Base-by-base conservation (phyloP, 306 rosid genomes). In the Boehmeria nivea region DNA sequence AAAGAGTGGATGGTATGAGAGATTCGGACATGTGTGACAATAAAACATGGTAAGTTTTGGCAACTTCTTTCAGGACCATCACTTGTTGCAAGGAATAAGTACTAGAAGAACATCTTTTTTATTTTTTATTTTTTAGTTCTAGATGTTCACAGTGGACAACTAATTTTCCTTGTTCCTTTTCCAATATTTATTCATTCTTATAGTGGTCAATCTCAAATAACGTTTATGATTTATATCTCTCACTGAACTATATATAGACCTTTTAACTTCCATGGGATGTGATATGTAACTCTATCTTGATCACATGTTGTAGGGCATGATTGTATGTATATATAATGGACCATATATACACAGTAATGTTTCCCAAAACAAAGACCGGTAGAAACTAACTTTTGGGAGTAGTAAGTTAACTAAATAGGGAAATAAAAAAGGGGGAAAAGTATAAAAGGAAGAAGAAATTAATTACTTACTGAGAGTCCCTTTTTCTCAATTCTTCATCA, bases 401-500 rank as follows among this genome's bases (percentile, higher is more conserved):
- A n/a, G n/a, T n/a, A n/a, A n/a, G n/a, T n/a, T n/a, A n/a, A n/a
- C n/a, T n/a, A n/a, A n/a, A n/a, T n/a, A n/a, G n/a, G n/a, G n/a
- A n/a, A n/a, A n/a, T n/a, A n/a, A n/a, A n/a, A n/a, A n/a, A n/a
- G n/a, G n/a, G n/a, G n/a, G n/a, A n/a, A 43, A 17, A 18, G 0
- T 2, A 59, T 27, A 12, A 14, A 6, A 45, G 20, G 48, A 28
- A 19, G 18, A 21, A 10, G 21, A 21, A 31, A 19, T 42, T 55
- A 50, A 12, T 38, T 4, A 54, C 88, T 76, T 67, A 87, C 95
- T 66, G 81, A 17, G 95, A 71, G 68, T 89, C 95, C 61, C 66
- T 81, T 56, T 66, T 68, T 65, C 69, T 69, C 43, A 74, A 59
- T 44, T 81, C 89, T 66, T 85, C 95, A 67, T 85, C 83, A 74